Base-by-base conservation (phyloP, 305 asterid genomes). In the Fraxinus latifolia region DNA sequence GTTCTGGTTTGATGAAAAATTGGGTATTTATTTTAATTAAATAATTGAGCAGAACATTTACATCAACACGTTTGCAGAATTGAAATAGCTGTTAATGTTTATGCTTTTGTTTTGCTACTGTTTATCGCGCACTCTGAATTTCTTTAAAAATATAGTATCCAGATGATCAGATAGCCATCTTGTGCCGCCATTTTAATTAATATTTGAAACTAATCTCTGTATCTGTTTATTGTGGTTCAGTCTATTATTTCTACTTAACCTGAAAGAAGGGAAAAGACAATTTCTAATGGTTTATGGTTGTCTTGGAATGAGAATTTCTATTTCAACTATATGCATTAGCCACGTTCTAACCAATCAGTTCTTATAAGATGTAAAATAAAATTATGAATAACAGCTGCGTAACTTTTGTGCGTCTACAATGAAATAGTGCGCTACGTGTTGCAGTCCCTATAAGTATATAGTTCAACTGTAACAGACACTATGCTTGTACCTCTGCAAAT, bases 1-100 rank as follows among this genome's bases (percentile, higher is more conserved):
- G 77, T 82, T 83, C 84, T 72, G 85, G 70, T 84, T 72, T 53
- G 29, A 39, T 68, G 65, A 77, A 83, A 47, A 34, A 47, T 79
- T 68, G 34, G 79, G 83, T 7, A 36, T 68, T 37, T 5, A 47
- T 12, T 55, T 21, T 67, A 78, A 79, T 15, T 81, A 71, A 29
- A 15, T 15, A 27, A 67, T 33, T 4, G 27, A 29, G 75, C 21
- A 29, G 23, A 31, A 31, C 21, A 31, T 70, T 31, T 70, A 70
- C 42, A 1, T 31, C 23, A 5, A 31, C 15, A 5, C 21, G 2
- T 12, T 70, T 14, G 42, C 8, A 31, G 31, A 21, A 62, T 62
- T 62, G 31, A 72, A 39, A 11, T 44, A 73, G 76, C 32, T 74
- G 76, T 36, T 79, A 75, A 79, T 79, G 77, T 27, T 31, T 9